Percentiles rank a stretch among this genome's conserved stretches.
Evolutionary conservation across 73 alveolate genomes (phyloP).

Genomic region (Paramecium tetraurelia): DNA sequence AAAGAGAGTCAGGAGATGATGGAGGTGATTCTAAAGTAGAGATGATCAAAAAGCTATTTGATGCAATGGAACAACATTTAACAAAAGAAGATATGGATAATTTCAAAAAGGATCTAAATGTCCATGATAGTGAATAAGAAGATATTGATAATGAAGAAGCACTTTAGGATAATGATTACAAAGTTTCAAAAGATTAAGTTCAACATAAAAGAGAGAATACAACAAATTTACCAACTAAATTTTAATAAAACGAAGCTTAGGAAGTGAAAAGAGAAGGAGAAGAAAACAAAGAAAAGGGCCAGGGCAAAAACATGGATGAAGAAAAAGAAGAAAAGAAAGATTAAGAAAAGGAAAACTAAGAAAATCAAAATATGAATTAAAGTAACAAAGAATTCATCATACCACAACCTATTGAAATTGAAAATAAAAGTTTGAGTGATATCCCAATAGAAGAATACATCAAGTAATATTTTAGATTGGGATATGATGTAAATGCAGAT

Average conservation of each 20-base stretch:
- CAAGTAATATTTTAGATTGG: constrained; percentile 68
- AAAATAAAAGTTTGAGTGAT: constrained; percentile 62
- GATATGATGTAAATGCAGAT: constrained; percentile 66
- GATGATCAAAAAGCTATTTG: constrained; percentile 59
- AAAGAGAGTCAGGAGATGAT: constrained; percentile 70
- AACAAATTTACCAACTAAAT: constrained; percentile 18
- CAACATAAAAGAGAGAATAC: constrained; percentile 76
- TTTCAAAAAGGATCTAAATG: constrained; percentile 49
- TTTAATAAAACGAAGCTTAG: neutral
- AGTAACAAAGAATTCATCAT: constrained; percentile 67
- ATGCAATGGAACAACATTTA: constrained; percentile 1
- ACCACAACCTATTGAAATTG: constrained; percentile 65
- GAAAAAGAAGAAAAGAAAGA: constrained; percentile 66
- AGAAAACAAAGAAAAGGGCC: constrained; percentile 61
- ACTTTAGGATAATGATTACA: constrained; percentile 75
- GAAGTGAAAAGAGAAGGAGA: constrained; percentile 56
- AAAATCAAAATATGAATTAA: constrained; percentile 70
- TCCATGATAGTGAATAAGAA: constrained; percentile 75
- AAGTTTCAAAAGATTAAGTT: constrained; percentile 74
- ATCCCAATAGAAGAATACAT: constrained; percentile 68
- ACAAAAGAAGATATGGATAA: constrained; percentile 62
- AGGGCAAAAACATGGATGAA: constrained; percentile 37
- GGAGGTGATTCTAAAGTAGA: constrained; percentile 64
- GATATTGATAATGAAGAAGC: constrained; percentile 61
- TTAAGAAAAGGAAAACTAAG: constrained; percentile 69